Conservation (phyloP, 148 eudicot genomes). For the Rhododendron williamsianum region DNA sequence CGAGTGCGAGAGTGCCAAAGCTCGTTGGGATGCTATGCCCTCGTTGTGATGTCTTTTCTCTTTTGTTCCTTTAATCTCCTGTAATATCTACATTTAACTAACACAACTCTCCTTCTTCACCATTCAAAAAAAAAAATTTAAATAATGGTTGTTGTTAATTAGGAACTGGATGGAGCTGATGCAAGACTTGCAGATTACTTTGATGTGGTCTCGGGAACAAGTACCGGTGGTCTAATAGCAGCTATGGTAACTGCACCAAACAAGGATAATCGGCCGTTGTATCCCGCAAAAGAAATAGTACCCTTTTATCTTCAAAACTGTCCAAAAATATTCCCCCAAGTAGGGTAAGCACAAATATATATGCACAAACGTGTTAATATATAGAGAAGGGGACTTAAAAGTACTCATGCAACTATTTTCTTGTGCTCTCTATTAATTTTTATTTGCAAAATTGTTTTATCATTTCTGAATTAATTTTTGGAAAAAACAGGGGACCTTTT, state of each 20-base stretch:
- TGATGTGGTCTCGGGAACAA: slow-evolving; percentile 61
- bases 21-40: too few species aligned
- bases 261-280: slow-evolving; percentile 33
- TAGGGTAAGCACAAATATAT: slow-evolving; percentile 20
- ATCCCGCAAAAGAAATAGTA: slow-evolving; percentile 40
- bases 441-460: neutral
- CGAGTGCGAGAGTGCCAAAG: too few species aligned
- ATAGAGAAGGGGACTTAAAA: neutral
- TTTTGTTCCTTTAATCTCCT: neutral
- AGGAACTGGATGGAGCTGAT: slow-evolving; percentile 46
- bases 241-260: slow-evolving; percentile 51
- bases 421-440: neutral
- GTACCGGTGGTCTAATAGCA: slow-evolving; percentile 51
- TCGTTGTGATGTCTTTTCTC: too few species aligned
- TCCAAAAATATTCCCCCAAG: slow-evolving; percentile 52
- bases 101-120: neutral
- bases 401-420: neutral
- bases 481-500: slow-evolving; percentile 25
- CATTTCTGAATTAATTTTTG: neutral
- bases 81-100: neutral
- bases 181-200: slow-evolving; percentile 56
- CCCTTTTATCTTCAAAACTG: slow-evolving; percentile 43
- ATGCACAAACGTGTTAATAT: too few species aligned
- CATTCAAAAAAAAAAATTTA: neutral
- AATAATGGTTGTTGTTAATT: neutral